Evolutionary conservation across 2,329 filamentous ascomycete species (phyloP), one percentile per base, ranked within the genome.

Genomic region (Coniosporium uncinatum): DNA sequence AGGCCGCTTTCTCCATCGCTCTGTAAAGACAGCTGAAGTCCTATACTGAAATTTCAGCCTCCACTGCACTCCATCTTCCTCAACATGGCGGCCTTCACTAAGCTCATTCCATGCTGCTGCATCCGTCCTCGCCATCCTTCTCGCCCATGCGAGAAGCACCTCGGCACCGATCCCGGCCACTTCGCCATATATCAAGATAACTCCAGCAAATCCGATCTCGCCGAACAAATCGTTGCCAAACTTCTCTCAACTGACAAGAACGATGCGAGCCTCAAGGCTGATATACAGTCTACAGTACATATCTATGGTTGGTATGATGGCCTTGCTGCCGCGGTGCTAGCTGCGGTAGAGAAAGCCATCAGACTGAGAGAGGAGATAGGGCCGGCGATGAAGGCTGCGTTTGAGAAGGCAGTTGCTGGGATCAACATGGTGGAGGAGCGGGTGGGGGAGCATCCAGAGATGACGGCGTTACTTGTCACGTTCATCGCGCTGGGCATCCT

Each of bases 241-340:
- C 34, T 41, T n/a, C 22, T 41, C 32, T 16, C 39, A 41, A 33
- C 39, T 36, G n/a, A 41, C 20, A 41, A 41, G 39, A 41, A 41
- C 22, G 39, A 41, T 37, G 39, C 16, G 14, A 21, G 14, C 16
- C 39, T 41, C 32, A 18, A 24, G 29, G 32, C 39, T 17, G 39
- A 41, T 35, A 20, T 41, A 16, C 29, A 41, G 31, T 37, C 39
- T 21, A 41, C 17, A 21, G 19, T 37, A n/a, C 39, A 41, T 22
- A 35, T 33, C 14, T 41, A 37, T 35, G 39, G 39, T 33, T 41
- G 39, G 39, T 41, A 41, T 22, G 39, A 41, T 21, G 22, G 39
- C 27, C 29, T 41, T 41, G 39, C 39, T 41, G 39, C 39, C 21
- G 39, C 39, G n/a, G 19, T 41, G n/a, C 39, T 41, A 20, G 22